These are phyloP conservation scores for Thalassiosira gravida DNA, from an alignment of 352 stramenopile species.

Conservation along the genomic window DNA sequence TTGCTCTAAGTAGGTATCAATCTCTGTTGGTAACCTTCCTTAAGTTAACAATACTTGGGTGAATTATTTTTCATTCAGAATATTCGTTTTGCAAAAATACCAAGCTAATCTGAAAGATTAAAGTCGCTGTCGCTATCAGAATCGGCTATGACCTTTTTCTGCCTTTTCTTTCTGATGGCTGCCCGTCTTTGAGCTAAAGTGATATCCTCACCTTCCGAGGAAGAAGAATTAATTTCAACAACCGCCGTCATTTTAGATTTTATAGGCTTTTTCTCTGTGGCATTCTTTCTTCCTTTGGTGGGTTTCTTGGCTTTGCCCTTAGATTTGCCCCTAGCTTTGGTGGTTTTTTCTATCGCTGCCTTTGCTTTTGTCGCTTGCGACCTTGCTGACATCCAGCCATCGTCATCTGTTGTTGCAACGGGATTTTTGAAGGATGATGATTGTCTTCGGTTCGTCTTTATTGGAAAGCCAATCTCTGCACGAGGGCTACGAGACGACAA, in stretches of 20 bases:
- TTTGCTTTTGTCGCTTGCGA: slow-evolving; percentile 20
- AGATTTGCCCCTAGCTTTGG: slow-evolving; percentile 6
- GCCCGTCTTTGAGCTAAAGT: no score
- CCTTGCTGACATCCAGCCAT: slow-evolving; percentile 60
- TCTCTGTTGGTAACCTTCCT: no score
- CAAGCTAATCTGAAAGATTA: no score
- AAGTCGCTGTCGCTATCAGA: no score
- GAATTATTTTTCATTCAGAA: no score
- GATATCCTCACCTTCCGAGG: slow-evolving; percentile 29
- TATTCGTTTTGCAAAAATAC: no score
- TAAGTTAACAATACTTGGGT: no score
- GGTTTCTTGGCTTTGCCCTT: slow-evolving; percentile 22
- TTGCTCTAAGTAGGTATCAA: no score
- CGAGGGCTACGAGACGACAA: slow-evolving; percentile 37
- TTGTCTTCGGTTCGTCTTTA: slow-evolving; percentile 19
- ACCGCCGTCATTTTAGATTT: slow-evolving; percentile 14
- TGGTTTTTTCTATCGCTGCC: slow-evolving; percentile 11
- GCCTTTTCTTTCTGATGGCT: no score
- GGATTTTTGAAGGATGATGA: slow-evolving; percentile 25
- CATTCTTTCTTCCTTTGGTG: slow-evolving; percentile 4
- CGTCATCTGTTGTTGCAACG: slow-evolving; percentile 20
- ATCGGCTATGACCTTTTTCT: no score
- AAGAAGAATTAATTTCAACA: slow-evolving; percentile 47
- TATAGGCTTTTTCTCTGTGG: slow-evolving; percentile 3
- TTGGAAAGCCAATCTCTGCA: slow-evolving; percentile 49